Evolutionary conservation across 1,284 basidiomycete species (phyloP).

Genomic region (Cystobasidium pallidum): DNA sequence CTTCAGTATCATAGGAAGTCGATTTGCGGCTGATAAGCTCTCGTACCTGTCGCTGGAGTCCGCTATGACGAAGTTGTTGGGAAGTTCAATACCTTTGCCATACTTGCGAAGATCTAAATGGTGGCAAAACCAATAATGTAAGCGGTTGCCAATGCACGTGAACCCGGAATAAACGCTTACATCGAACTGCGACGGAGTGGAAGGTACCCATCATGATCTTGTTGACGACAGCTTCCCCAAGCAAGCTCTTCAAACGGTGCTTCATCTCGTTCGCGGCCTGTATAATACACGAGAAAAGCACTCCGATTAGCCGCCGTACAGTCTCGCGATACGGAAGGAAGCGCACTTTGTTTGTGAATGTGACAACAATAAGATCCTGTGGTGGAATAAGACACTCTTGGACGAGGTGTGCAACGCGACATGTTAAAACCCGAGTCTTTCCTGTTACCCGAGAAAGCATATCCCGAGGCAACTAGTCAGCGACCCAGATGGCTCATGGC

Average conservation of each 20-base stretch:
- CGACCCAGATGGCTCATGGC: neutral
- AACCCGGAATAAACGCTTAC: neutral
- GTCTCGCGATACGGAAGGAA: neutral
- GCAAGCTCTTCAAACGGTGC: slow-evolving; percentile 69
- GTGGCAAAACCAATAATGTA: neutral
- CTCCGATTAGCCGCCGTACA: neutral
- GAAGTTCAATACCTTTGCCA: slow-evolving; percentile 65
- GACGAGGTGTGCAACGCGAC: slow-evolving; percentile 76
- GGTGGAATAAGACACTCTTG: slow-evolving; percentile 54
- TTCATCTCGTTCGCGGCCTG: slow-evolving; percentile 90
- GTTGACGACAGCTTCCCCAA: slow-evolving; percentile 67
- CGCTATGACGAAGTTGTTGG: slow-evolving; percentile 78
- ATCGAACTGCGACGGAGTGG: slow-evolving; percentile 46
- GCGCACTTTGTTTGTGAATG: slow-evolving; percentile 56
- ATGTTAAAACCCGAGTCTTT: slow-evolving; percentile 71
- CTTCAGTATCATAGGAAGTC: too few relatives aligned
- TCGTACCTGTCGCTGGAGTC: slow-evolving; percentile 81
- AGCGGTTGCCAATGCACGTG: neutral
- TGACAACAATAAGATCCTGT: slow-evolving; percentile 54
- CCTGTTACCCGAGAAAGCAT: slow-evolving; percentile 52
- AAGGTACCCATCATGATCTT: slow-evolving; percentile 63
- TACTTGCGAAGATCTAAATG: slow-evolving; percentile 67
- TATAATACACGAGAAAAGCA: slow-evolving; percentile 57
- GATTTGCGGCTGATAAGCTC: slow-evolving; percentile 46
- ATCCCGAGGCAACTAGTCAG: too few relatives aligned